Percentiles rank a stretch among this genome's conserved stretches.
These are phyloP conservation scores for Miscanthus lutarioriparius DNA, from an alignment of 176 grass and related monocot species.

Conservation along the genomic window DNA sequence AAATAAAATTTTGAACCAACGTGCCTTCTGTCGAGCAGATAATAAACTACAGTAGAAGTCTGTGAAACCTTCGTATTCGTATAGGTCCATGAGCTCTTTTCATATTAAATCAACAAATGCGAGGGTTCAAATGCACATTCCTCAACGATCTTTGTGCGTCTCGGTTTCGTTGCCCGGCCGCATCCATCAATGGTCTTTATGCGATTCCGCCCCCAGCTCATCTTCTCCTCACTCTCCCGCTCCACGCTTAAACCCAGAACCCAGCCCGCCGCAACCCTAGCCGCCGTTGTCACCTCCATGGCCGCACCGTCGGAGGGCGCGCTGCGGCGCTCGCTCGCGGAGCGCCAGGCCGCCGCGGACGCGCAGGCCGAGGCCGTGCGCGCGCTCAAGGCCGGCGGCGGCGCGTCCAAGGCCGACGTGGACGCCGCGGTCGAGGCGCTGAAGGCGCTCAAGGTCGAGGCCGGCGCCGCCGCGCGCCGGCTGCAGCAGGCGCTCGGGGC, in stretches of 20 bases:
- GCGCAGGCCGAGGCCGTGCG: constrained; percentile 60
- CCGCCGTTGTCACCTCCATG: constrained; percentile 23
- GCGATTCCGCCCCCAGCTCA: constrained; percentile 41
- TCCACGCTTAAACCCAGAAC: constrained; percentile 47
- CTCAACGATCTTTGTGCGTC: not conserved
- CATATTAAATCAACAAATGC: not conserved
- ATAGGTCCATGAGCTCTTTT: not conserved
- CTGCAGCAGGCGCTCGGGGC: constrained; percentile 42
- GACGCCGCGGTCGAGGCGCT: constrained; percentile 63
- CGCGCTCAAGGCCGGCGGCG: constrained; percentile 43
- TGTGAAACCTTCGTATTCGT: too few species aligned
- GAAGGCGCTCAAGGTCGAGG: constrained; percentile 59
- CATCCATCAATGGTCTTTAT: constrained; percentile 38
- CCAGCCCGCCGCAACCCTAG: constrained; percentile 32
- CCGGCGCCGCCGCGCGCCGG: constrained; percentile 51
- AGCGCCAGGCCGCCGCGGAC: constrained; percentile 57
- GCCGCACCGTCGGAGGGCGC: constrained; percentile 50
- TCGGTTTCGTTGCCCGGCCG: not conserved
- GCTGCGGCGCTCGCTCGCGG: constrained; percentile 58
- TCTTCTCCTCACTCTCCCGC: constrained; percentile 15
- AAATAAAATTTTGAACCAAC: too few species aligned
- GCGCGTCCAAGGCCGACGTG: constrained; percentile 38
- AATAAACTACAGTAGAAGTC: too few species aligned
- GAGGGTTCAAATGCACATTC: constrained; percentile 6
- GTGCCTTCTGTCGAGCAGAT: too few species aligned